These are phyloP conservation scores for Massarina eburnea DNA, from an alignment of 2,329 filamentous ascomycete species.

Conservation along the genomic window DNA sequence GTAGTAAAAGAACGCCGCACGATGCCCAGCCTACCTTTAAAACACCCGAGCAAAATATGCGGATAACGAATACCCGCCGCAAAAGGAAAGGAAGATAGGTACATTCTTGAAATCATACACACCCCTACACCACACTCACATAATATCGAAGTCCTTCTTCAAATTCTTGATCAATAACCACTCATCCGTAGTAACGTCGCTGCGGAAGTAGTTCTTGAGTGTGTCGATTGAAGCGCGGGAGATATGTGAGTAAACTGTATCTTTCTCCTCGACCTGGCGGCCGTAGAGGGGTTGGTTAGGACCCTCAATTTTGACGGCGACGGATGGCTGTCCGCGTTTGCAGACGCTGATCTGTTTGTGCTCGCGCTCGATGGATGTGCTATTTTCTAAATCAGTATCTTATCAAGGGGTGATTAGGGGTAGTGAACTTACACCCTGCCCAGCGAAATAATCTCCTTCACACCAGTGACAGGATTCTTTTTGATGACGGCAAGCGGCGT, in stretches of 20 bases:
- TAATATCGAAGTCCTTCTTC: slow-evolving; percentile 89
- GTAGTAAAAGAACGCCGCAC: no score
- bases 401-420: neutral
- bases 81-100: no score
- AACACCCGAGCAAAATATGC: no score
- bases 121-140: slow-evolving; percentile 15
- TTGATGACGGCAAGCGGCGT: slow-evolving; percentile 89
- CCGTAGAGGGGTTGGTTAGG: slow-evolving; percentile 91
- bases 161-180: slow-evolving; percentile 94
- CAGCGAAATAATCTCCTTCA: slow-evolving; percentile 80
- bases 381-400: slow-evolving; percentile 43
- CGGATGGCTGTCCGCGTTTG: slow-evolving; percentile 96
- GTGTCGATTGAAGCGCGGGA: slow-evolving; percentile 88
- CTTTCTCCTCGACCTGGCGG: slow-evolving; percentile 89
- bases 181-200: slow-evolving; percentile 87
- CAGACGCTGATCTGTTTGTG: slow-evolving; percentile 92
- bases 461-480: slow-evolving; percentile 73
- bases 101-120: no score
- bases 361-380: slow-evolving; percentile 94
- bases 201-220: slow-evolving; percentile 91
- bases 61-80: no score
- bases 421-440: slow-evolving; percentile 84
- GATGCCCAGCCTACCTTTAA: no score
- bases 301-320: slow-evolving; percentile 97
- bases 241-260: slow-evolving; percentile 84